Evolutionary conservation across 1,139 yeast species (phyloP), one percentile per base, ranked within the genome.

Genomic region (Lodderomyces margitis): DNA sequence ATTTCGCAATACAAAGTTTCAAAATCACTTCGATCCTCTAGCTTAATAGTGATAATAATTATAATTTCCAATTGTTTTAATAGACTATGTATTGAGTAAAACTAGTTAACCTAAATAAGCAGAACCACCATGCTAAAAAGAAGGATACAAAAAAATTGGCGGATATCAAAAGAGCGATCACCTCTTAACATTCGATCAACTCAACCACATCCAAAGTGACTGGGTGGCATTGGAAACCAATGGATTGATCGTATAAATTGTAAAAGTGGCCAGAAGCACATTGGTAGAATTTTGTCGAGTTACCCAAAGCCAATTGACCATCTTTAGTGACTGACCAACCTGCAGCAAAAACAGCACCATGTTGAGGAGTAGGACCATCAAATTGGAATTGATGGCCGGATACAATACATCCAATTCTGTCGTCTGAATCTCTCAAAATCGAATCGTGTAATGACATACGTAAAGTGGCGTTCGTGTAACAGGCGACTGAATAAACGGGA

Each of bases 1-100:
- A 27, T 78, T 79, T 54, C 60, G 66, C 46, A 64, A 66, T 38
- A 69, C 80, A 4, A 55, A 56, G 36, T 49, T 70, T 40, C 75
- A 74, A 55, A 58, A 63, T 57, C 73, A 71, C 51, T 80, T 78
- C 52, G 81, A 77, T 55, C 83, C 83, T 6, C 34, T 35, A 31
- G 38, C 43, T 15, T 45, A 38, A 30, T 25, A 28, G 6, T n/a
- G n/a, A n/a, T n/a, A n/a, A n/a, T 28, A 28, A 11, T 9, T 28
- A 12, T 28, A 12, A 7, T 11, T 8, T 12, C 33, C n/a, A 12
- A 28, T 12, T 7, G 33, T 21, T 38, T 19, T 32, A 32, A 32
- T n/a, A 32, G 24, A 32, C 25, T 10, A 20, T 17, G n/a, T 19
- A 6, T 33, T 16, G 25, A 11, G 11, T 23, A 30, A 30, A 30